A percentile compares a stretch with the other conserved stretches of the same genome.
These are phyloP conservation scores for Phoma sp. DNA, from an alignment of 2,329 filamentous ascomycete genomes.

Conservation along the genomic window DNA sequence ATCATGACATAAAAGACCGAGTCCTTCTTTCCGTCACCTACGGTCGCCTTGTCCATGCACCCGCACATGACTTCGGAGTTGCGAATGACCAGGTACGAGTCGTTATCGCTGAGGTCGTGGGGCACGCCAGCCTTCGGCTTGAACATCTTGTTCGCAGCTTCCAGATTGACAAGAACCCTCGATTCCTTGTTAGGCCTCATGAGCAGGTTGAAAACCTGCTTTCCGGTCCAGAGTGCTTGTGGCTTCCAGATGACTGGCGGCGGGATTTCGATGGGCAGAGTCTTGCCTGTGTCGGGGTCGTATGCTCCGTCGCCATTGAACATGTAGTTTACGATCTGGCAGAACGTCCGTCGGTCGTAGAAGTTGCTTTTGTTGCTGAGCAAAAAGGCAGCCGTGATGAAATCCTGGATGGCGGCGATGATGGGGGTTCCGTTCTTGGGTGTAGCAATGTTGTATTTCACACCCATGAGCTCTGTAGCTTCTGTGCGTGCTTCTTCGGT, in stretches of 20 bases:
- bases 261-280: constrained; percentile 78
- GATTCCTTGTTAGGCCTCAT: constrained; percentile 88
- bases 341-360: constrained; percentile 86
- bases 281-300: constrained; percentile 54
- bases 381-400: constrained; percentile 93
- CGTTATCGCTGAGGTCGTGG: constrained; percentile 75
- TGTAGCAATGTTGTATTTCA: constrained; percentile 94
- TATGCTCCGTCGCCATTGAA: constrained; percentile 70
- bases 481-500: constrained; percentile 96
- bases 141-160: constrained; percentile 89
- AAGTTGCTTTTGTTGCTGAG: constrained; percentile 93
- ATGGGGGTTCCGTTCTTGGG: constrained; percentile 98
- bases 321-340: constrained; percentile 93
- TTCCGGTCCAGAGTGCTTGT: constrained; percentile 90
- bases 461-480: constrained; percentile 95
- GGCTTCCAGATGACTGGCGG: constrained; percentile 87
- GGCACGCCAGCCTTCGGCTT: constrained; percentile 68
- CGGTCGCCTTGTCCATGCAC: constrained; percentile 95
- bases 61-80: constrained; percentile 99
- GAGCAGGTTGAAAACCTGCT: constrained; percentile 91
- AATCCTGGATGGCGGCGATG: constrained; percentile 98
- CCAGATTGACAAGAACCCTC: constrained; percentile 85
- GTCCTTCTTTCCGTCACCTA: constrained; percentile 97
- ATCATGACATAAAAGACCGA: constrained; percentile 97
- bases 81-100: constrained; percentile 89